Evolutionary conservation across 108 stramenopile species (phyloP), one percentile per base, ranked within the genome.

Genomic region (Skeletonema menzelii): DNA sequence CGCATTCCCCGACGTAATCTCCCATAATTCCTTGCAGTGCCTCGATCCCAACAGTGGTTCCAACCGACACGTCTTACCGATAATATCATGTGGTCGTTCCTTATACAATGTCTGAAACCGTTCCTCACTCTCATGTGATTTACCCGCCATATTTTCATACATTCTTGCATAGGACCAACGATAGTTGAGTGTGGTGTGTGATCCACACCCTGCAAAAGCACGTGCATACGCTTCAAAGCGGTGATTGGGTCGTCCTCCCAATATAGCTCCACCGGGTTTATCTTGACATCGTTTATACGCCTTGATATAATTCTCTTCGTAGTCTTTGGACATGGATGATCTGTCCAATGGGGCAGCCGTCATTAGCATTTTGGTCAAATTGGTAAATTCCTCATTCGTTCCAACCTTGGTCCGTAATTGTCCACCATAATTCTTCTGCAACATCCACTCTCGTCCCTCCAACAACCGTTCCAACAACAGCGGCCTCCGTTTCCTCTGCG

Each of bases 221-320:
- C 94, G 87, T n/a, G 94, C 91, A 71, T 91, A 95, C 1, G 91
- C 88, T 65, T 95, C 94, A 65, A 86, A 95, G 17, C 91, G 87
- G 10, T 88, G 86, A 60, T 89, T 84, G 17, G 94, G 94, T 8
- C 76, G 70, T 38, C 91, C 94, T 28, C 85, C 72, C 10, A 95
- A 57, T 3, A 84, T 84, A 7, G 75, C 71, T 32, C 90, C 94
- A 71, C 91, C 91, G 13, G 94, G 90, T 72, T 84, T 78, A 70
- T 92, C 91, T 70, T 90, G 91, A 82, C 94, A 95, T 65, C 77
- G 72, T 31, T 88, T 85, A 53, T 95, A 95, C 2, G 91, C 94
- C 59, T 59, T 56, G 10, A 72, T 79, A 73, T 89, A 95, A 44
- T 92, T 85, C 42, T 82, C 77, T 42, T 85, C 75, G 46, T 92